Percentiles rank a stretch among this genome's conserved stretches.
These are phyloP conservation scores for Lotmaria passim DNA, from an alignment of 208 protist genomes.

Conservation along the genomic window DNA sequence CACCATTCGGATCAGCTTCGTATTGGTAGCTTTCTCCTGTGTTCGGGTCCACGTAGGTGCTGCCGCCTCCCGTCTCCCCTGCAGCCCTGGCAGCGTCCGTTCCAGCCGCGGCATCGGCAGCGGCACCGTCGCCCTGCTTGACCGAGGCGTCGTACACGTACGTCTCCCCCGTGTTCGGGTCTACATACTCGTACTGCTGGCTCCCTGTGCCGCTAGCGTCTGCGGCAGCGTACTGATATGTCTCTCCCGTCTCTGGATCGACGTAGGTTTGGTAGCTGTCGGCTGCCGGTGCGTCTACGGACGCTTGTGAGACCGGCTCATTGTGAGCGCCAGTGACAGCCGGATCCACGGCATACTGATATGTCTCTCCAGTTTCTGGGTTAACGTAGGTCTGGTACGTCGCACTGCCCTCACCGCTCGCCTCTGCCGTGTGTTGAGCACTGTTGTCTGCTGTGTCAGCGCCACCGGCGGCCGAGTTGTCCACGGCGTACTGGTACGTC, in stretches of 20 bases:
- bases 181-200: constrained; percentile 39
- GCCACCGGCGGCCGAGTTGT: no score
- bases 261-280: constrained; percentile 22
- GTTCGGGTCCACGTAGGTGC: constrained; percentile 31
- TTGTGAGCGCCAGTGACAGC: neutral
- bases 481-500: constrained; percentile 39
- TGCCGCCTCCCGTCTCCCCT: neutral
- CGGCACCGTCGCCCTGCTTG: neutral
- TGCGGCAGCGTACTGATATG: constrained; percentile 24
- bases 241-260: constrained; percentile 30
- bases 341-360: constrained; percentile 31
- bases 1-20: neutral
- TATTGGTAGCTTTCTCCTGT: constrained; percentile 39
- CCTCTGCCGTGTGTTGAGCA: neutral
- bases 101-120: constrained; percentile 1
- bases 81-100: no score
- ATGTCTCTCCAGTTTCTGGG: constrained; percentile 42
- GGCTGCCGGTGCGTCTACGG: neutral
- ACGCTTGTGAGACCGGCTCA: neutral
- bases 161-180: constrained; percentile 36
- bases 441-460: no score
- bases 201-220: constrained; percentile 1
- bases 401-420: neutral
- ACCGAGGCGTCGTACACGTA: constrained; percentile 30
- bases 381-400: constrained; percentile 40